Base-by-base conservation (phyloP, 2,329 filamentous ascomycete species). In the Mollisia scopiformis region DNA sequence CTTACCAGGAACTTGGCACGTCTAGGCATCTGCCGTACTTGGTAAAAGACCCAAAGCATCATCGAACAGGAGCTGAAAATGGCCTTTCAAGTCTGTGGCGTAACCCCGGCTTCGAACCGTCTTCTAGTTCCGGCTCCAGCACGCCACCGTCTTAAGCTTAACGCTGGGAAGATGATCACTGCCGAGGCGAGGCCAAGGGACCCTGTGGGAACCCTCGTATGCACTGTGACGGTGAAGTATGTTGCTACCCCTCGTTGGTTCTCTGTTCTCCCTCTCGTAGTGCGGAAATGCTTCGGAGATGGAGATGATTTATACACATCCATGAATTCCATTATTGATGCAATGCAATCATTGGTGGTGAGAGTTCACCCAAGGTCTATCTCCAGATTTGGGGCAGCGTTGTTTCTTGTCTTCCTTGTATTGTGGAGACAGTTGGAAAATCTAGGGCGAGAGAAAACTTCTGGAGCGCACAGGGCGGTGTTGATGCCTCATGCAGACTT, bases 191-290 rank as follows among this genome's bases (percentile, higher is more conserved):
- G 41, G 11, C 39, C 30, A 21, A 25, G 6, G 25, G 23, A 53
- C 52, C 28, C 33, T 23, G 27, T 30, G 33, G 47, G 46, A 49
- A 41, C 43, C 30, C 49, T 55, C 43, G 25, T 53, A 63, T 64
- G 63, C 63, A 58, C 25, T 52, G 63, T 66, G 62, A 66, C 55
- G 55, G 55, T 33, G 28, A 33, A 46, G n/a, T 35, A 37, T n/a
- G 14, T 56, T 39, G n/a, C 33, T 28, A 33, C 52, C 58, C 43
- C 43, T 47, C 23, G 43, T 47, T 16, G 16, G 43, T 13, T 47
- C 21, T 7, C 21, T 7, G 27, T 25, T n/a, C 23, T 35, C 19
- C n/a, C 27, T 50, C 41, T 37, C 30, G 27, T 47, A 41, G 43
- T 47, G 25, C 43, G 23, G 23, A 16, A 47, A 11, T 25, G 43